Conservation (phyloP, 2,329 filamentous ascomycete genomes). For the Penicillium fuscoglaucum region DNA sequence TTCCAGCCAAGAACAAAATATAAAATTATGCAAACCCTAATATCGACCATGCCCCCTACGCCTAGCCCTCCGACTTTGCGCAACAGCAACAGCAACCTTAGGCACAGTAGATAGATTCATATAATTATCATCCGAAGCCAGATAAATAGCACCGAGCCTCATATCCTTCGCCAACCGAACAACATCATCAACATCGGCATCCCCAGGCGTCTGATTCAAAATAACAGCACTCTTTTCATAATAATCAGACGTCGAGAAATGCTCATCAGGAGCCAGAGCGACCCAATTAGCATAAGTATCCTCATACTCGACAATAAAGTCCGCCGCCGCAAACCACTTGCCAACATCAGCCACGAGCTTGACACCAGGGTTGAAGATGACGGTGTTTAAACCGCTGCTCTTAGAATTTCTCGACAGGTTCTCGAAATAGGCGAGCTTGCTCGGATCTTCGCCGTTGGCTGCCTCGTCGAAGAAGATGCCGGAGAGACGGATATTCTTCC, state of each 20-base stretch:
- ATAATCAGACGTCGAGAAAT: slow-evolving; percentile 3
- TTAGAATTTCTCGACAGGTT: slow-evolving; percentile 20
- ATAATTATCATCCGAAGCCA: slow-evolving; percentile 18
- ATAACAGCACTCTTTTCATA: slow-evolving; percentile 18
- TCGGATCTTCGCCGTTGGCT: slow-evolving; percentile 23
- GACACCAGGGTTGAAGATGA: slow-evolving; percentile 22
- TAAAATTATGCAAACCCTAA: neutral
- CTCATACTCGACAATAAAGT: slow-evolving; percentile 24
- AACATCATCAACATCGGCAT: slow-evolving; percentile 5
- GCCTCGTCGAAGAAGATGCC: slow-evolving; percentile 47
- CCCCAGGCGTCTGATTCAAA: neutral
- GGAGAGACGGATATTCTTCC: slow-evolving; percentile 31
- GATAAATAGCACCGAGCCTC: slow-evolving; percentile 21
- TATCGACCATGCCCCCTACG: neutral
- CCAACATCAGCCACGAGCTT: slow-evolving; percentile 10
- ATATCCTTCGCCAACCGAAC: slow-evolving; percentile 14
- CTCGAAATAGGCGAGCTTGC: slow-evolving; percentile 24
- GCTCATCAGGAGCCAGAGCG: slow-evolving; percentile 1
- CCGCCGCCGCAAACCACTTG: slow-evolving; percentile 18
- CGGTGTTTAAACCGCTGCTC: neutral
- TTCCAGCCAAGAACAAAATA: no score
- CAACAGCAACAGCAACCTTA: slow-evolving; percentile 17
- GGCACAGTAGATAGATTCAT: slow-evolving; percentile 7
- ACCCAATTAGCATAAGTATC: slow-evolving; percentile 19
- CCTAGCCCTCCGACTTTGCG: neutral